Conservation (phyloP, 495 filamentous ascomycete species). For the Glarea lozoyensis region DNA sequence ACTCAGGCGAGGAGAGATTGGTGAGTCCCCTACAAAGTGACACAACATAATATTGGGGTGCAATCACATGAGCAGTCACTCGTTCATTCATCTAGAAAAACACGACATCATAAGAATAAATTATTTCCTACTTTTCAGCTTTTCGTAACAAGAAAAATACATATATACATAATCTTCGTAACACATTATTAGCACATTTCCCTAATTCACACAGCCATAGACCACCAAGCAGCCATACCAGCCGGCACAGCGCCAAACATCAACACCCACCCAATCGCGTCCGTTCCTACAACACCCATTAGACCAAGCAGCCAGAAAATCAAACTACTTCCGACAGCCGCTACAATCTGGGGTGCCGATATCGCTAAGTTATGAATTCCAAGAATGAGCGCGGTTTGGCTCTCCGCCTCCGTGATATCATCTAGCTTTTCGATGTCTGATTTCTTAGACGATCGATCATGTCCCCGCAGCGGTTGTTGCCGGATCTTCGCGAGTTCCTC, state of each 20-base stretch:
- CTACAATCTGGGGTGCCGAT: slow-evolving; percentile 1
- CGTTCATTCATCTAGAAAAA: no score
- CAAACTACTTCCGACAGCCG: slow-evolving; percentile 1
- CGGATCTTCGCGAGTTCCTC: not conserved
- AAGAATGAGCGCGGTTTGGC: not conserved
- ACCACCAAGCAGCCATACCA: not conserved
- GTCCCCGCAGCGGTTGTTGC: not conserved
- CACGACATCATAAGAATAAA: no score
- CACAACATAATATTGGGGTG: no score
- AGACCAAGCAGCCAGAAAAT: not conserved
- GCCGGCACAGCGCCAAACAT: not conserved
- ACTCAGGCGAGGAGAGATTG: no score
- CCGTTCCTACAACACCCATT: not conserved
- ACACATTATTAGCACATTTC: no score
- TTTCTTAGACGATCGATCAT: not conserved
- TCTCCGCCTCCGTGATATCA: not conserved
- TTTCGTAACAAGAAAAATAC: no score
- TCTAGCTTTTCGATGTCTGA: not conserved
- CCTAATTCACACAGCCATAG: no score
- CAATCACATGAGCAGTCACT: no score
- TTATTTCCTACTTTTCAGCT: no score
- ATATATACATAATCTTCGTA: no score
- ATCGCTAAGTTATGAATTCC: slow-evolving; percentile 4
- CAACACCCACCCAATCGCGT: not conserved
- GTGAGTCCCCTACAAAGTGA: no score